Evolutionary conservation across 2,329 filamentous ascomycete genomes (phyloP), one percentile per base, ranked within the genome.

Genomic region (Cladophialophora immunda): DNA sequence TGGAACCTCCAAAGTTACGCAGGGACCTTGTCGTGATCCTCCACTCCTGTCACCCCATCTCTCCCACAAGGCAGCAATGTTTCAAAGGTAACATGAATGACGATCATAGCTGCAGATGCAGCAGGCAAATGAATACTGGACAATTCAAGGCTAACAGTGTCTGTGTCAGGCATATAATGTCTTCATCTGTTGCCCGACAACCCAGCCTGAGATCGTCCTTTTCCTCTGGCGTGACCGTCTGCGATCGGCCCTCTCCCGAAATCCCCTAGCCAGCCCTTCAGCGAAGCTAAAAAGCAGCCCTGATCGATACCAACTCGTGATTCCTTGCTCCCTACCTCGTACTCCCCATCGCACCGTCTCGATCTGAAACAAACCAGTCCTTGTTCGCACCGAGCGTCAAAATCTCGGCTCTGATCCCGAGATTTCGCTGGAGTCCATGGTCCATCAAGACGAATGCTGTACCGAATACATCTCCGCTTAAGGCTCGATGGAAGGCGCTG

Each of bases 401-500:
- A 25, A 50, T 25, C 45, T 50, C 45, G 45, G 45, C 19, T 15
- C 22, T 25, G 45, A 50, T 50, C 15, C 45, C 45, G 45, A 50
- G 45, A 50, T 13, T 30, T 52, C n/a, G 45, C 59, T 25, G 17
- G 6, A 9, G 19, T 22, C 19, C 19, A 25, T 25, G 22, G 45
- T 50, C 19, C 19, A 50, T 13, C 13, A 25, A 50, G 19, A 25
- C 22, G 45, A 27, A 25, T 5, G 11, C 45, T 15, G 22, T 25
- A 27, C 22, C 19, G 19, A 19, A n/a, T 38, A 22, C n/a, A 47
- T 47, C 9, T 47, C n/a, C 41, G 1, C 41, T 22, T 8, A 22
- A 29, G 36, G n/a, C 22, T 41, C 53, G 58, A 64, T 53, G 56
- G 25, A 47, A 13, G 50, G 50, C 15, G 54, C 56, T n/a, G 25